Conservation (phyloP, 2,329 filamentous ascomycete genomes). For the Coniella vitis region DNA sequence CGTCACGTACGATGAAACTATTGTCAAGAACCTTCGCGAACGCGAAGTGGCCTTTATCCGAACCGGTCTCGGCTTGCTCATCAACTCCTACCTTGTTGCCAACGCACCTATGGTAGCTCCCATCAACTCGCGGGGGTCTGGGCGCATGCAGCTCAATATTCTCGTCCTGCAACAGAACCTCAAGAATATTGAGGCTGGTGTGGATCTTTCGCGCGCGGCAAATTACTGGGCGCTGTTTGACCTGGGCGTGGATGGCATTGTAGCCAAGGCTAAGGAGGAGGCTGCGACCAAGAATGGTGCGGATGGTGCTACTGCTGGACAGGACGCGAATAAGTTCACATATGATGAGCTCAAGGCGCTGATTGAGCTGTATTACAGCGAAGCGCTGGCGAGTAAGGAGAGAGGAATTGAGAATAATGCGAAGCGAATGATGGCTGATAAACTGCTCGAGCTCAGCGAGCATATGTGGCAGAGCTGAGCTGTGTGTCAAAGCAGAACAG, state of each 20-base stretch:
- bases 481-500: too few species aligned
- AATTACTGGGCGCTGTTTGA: constrained; percentile 66
- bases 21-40: constrained; percentile 63
- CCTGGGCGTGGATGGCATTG: constrained; percentile 56
- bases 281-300: constrained; percentile 28
- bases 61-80: constrained; percentile 66
- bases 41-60: constrained; percentile 71
- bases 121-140: constrained; percentile 78
- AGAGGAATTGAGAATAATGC: constrained; percentile 61
- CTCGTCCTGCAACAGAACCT: constrained; percentile 94
- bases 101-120: constrained; percentile 64
- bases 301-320: constrained; percentile 19
- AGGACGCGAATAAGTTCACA: constrained; percentile 42
- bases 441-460: constrained; percentile 63
- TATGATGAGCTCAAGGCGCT: constrained; percentile 62
- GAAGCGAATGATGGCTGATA: constrained; percentile 63
- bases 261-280: constrained; percentile 53
- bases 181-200: constrained; percentile 77
- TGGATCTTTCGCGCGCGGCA: constrained; percentile 55
- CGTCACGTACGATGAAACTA: constrained; percentile 79
- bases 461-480: constrained; percentile 60
- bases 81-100: constrained; percentile 71
- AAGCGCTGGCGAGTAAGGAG: constrained; percentile 58
- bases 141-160: constrained; percentile 89
- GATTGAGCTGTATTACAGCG: constrained; percentile 62